Percentiles rank a stretch among this genome's conserved stretches.
Evolutionary conservation across 192 early-diverging fungal species (phyloP).

Genomic region (Podila epicladia): DNA sequence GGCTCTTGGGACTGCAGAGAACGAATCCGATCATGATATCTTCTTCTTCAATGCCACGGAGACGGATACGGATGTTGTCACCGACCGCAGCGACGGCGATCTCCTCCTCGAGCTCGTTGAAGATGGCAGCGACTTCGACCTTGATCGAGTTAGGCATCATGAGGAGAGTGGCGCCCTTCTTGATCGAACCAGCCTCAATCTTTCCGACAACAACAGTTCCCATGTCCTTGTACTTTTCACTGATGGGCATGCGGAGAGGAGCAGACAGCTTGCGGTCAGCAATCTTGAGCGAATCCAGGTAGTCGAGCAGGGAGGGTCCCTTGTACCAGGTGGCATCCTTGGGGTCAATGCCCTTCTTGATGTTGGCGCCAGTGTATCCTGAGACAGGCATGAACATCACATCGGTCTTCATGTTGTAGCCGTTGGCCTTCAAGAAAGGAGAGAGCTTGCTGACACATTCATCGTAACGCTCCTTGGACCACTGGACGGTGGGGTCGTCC

Average conservation of each 20-base stretch:
- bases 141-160: constrained; percentile 94
- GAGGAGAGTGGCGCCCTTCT: constrained; percentile 85
- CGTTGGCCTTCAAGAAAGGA: constrained; percentile 91
- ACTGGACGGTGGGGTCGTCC: constrained; percentile 97
- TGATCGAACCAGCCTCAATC: constrained; percentile 92
- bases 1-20: constrained; percentile 78
- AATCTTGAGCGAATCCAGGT: constrained; percentile 84
- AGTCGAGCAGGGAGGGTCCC: constrained; percentile 91
- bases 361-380: constrained; percentile 96
- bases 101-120: constrained; percentile 86
- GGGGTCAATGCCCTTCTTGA: constrained; percentile 83
- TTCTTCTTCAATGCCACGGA: constrained; percentile 95
- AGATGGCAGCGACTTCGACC: constrained; percentile 85
- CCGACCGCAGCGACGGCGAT: constrained; percentile 79
- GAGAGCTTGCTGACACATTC: constrained; percentile 86
- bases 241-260: constrained; percentile 93
- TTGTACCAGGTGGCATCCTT: constrained; percentile 77
- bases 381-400: constrained; percentile 93
- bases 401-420: constrained; percentile 87
- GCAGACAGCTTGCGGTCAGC: constrained; percentile 88
- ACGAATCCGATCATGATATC: constrained; percentile 90
- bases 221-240: constrained; percentile 99
- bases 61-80: constrained; percentile 92
- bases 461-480: constrained; percentile 94
- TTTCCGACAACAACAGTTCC: constrained; percentile 96